Conservation (phyloP, 192 early-diverging fungal genomes). For the Rhizophlyctis rosea region DNA sequence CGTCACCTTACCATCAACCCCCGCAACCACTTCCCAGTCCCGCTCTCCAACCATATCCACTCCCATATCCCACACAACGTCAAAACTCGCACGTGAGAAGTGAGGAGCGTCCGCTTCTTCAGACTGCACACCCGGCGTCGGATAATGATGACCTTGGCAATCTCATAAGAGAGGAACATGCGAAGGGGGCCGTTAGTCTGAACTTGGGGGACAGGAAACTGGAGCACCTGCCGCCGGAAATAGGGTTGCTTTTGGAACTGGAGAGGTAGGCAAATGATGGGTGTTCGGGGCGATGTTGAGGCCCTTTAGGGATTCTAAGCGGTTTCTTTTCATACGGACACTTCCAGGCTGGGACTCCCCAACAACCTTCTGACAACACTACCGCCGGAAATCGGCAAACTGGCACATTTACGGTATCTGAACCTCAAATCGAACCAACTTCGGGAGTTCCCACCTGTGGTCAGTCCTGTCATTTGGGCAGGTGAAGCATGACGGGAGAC, state of each 20-base stretch:
- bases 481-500: no score
- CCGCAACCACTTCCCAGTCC: no score
- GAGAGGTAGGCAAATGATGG: conserved; percentile 15
- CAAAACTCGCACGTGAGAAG: no score
- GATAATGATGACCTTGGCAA: neutral
- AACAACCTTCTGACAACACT: conserved; percentile 35
- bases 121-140: no score
- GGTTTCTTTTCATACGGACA: neutral
- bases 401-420: conserved; percentile 36
- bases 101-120: no score
- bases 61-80: no score
- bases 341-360: conserved; percentile 34
- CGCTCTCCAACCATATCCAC: no score
- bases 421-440: conserved; percentile 38
- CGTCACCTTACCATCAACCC: no score
- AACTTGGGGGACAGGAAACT: conserved; percentile 10
- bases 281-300: no score
- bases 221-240: conserved; percentile 10
- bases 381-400: conserved; percentile 16
- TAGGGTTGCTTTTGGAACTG: neutral
- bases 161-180: conserved; percentile 12
- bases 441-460: conserved; percentile 35
- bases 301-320: neutral
- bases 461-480: no score
- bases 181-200: conserved; percentile 9